Evolutionary conservation across 306 rosid species (phyloP).

Genomic region (Cyclanthera cordifolia): DNA sequence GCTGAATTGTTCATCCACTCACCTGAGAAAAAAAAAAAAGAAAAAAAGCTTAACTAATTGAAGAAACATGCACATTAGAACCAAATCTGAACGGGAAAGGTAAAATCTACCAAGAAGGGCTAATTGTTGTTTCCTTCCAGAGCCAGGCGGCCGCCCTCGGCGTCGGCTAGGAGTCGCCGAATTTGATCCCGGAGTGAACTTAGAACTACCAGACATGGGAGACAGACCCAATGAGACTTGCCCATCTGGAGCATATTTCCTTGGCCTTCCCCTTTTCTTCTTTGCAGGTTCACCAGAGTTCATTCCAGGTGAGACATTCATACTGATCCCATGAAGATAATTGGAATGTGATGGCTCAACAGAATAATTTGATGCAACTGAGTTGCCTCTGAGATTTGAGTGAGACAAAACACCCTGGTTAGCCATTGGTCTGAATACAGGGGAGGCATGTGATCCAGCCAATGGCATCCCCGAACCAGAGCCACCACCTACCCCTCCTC

Average conservation of each 20-base stretch:
- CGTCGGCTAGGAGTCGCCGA: conserved; percentile 35
- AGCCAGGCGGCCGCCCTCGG: conserved; percentile 78
- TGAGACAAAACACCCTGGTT: conserved; percentile 45
- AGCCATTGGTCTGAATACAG: conserved; percentile 60
- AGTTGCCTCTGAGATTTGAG: conserved; percentile 37
- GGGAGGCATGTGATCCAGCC: conserved; percentile 41
- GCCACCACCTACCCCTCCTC: conserved; percentile 51
- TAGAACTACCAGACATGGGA: conserved; percentile 49
- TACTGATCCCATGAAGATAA: conserved; percentile 42
- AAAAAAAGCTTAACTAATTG: neutral
- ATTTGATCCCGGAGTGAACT: conserved; percentile 36
- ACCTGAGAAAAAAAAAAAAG: conserved; percentile 30
- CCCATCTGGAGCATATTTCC: conserved; percentile 81
- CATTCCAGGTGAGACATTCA: conserved; percentile 34
- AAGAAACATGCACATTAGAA: neutral
- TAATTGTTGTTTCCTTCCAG: conserved; percentile 82
- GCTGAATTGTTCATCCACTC: conserved; percentile 99
- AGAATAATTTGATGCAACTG: conserved; percentile 47
- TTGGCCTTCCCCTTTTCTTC: conserved; percentile 88
- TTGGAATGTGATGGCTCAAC: conserved; percentile 36
- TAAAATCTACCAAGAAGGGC: conserved; percentile 55
- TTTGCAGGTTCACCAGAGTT: conserved; percentile 59
- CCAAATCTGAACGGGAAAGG: neutral
- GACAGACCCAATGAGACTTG: conserved; percentile 63
- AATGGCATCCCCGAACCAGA: conserved; percentile 40